A percentile compares a stretch with the other conserved stretches of the same genome.
Evolutionary conservation across 768 basidiomycete genomes (phyloP).

Genomic region (Calocera cornea): DNA sequence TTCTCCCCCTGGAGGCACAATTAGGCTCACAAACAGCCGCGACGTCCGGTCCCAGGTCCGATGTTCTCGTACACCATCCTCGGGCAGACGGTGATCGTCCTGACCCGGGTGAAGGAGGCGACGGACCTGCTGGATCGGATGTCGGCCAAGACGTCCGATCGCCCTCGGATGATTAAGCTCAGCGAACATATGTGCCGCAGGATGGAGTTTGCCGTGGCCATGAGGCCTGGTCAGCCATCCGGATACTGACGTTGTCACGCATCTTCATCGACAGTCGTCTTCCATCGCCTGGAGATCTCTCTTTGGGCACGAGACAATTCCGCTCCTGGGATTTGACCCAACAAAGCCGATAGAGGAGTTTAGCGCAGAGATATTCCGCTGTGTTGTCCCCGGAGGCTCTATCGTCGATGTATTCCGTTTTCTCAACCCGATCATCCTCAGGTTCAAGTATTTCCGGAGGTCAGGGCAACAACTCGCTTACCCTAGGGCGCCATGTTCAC

Average conservation of each 20-base stretch:
- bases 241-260: background rate
- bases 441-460: background rate
- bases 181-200: background rate
- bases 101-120: background rate
- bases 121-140: background rate
- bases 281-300: background rate
- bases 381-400: background rate
- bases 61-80: background rate
- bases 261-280: background rate
- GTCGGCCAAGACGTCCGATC: background rate
- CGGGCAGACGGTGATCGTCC: background rate
- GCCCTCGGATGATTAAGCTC: background rate
- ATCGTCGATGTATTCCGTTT: background rate
- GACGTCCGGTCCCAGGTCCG: background rate
- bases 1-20: background rate
- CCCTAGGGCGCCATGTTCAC: background rate
- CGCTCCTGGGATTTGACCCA: background rate
- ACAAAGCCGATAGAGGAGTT: background rate
- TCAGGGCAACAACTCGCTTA: too few species aligned
- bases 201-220: background rate
- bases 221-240: background rate
- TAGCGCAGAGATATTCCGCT: background rate
- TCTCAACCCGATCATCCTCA: background rate
- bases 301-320: background rate
- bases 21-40: background rate